Evolutionary conservation across 495 filamentous ascomycete genomes (phyloP).

Genomic region (Schizothecium vesticola): DNA sequence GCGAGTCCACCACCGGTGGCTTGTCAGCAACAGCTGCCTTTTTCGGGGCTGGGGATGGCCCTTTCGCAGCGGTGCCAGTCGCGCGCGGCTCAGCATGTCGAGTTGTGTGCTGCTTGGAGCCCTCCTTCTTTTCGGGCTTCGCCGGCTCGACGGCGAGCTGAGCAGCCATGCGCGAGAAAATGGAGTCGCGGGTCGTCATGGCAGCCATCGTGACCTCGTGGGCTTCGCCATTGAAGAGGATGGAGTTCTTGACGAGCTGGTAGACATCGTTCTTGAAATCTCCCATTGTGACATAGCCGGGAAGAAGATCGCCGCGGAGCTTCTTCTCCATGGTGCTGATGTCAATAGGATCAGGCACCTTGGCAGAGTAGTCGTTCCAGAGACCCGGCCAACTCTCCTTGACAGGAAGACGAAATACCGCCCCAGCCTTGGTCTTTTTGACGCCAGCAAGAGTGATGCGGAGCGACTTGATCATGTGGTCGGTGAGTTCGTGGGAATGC

Average conservation of each 20-base stretch:
- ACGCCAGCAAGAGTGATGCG: constrained; percentile 57
- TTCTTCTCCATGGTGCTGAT: constrained; percentile 74
- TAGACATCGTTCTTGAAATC: constrained; percentile 66
- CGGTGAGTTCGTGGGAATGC: constrained; percentile 36
- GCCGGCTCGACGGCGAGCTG: constrained; percentile 44
- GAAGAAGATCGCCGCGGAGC: constrained; percentile 57
- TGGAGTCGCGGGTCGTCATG: constrained; percentile 50
- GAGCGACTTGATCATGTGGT: constrained; percentile 42
- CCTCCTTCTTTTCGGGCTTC: constrained; percentile 51
- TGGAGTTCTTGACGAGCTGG: constrained; percentile 68
- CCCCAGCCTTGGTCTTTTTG: constrained; percentile 74
- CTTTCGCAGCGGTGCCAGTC: constrained; percentile 36
- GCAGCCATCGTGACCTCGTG: constrained; percentile 66
- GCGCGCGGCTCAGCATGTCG: constrained; percentile 39
- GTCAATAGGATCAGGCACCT: constrained; percentile 77
- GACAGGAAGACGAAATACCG: constrained; percentile 70
- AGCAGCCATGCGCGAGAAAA: constrained; percentile 56
- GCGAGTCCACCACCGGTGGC: constrained; percentile 34
- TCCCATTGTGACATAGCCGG: constrained; percentile 56
- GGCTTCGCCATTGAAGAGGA: constrained; percentile 72
- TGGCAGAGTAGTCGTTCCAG: constrained; percentile 59
- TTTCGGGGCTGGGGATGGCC: constrained; percentile 19
- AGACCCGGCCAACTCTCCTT: constrained; percentile 43
- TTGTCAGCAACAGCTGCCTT: constrained; percentile 23
- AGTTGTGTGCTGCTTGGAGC: constrained; percentile 44